phyloP scores from a whole-genome alignment of 306 rosid species.

The Pyrus communis region DNA sequence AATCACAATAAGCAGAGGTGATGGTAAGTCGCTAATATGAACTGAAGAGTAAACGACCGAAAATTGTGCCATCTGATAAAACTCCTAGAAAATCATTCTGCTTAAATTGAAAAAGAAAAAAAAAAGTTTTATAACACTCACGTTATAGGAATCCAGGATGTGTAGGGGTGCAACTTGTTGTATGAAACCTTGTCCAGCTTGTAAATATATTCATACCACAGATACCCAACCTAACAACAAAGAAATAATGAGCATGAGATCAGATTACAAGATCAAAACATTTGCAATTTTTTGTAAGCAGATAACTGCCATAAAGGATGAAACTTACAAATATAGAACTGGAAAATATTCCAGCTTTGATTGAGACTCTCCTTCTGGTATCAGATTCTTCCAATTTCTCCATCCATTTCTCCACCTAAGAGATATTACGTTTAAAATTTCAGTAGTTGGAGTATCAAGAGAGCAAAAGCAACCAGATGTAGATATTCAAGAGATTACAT shows the following conservation, averaged over 20 bases:
- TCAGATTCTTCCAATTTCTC: slow-evolving; percentile 95
- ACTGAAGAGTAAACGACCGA: background rate
- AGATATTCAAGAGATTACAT: slow-evolving; percentile 45
- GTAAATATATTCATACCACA: slow-evolving; percentile 91
- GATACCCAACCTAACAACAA: slow-evolving; percentile 66
- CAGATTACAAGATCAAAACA: slow-evolving; percentile 5
- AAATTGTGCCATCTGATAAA: background rate
- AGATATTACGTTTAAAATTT: slow-evolving; percentile 13
- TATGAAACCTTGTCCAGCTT: slow-evolving; percentile 95
- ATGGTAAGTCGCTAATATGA: background rate
- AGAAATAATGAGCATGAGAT: slow-evolving; percentile 22
- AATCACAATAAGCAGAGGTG: slow-evolving; percentile 18
- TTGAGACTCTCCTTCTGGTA: slow-evolving; percentile 65
- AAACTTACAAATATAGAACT: slow-evolving; percentile 65
- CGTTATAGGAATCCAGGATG: slow-evolving; percentile 99
- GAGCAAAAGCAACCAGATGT: slow-evolving; percentile 18
- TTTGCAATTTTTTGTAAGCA: slow-evolving; percentile 5
- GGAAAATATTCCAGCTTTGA: slow-evolving; percentile 70
- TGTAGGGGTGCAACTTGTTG: slow-evolving; percentile 91
- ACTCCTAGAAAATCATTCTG: background rate
- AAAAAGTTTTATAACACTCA: slow-evolving; percentile 31
- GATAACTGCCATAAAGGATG: background rate
- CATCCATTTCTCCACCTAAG: slow-evolving; percentile 96
- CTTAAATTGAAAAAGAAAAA: background rate
- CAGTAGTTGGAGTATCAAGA: slow-evolving; percentile 5